These are phyloP conservation scores for Heimioporus sp. DNA, from an alignment of 768 basidiomycete genomes.

Conservation along the genomic window DNA sequence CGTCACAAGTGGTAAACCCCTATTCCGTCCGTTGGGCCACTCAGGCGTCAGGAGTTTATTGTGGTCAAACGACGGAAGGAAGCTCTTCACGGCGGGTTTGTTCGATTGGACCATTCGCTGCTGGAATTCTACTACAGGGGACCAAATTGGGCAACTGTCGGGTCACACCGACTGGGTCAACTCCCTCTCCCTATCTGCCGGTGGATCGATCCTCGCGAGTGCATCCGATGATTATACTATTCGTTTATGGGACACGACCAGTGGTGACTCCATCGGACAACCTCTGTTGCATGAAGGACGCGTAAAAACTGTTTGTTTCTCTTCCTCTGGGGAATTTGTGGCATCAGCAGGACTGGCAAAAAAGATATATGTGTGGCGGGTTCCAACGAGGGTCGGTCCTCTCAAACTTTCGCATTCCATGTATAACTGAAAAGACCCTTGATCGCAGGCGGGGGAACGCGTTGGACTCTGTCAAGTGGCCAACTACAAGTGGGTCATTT, in stretches of 20 bases:
- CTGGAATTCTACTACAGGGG: conserved; percentile 4
- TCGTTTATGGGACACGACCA: conserved; percentile 7
- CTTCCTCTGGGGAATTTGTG: conserved; percentile 1
- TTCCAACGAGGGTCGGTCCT: neutral
- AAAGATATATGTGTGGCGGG: neutral
- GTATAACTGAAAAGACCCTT: too few species aligned
- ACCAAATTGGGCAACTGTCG: neutral
- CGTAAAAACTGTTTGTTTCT: neutral
- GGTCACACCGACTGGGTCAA: neutral
- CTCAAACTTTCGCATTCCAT: too few species aligned
- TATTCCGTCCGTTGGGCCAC: neutral
- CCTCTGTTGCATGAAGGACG: neutral
- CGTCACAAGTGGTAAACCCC: neutral
- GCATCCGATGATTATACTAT: conserved; percentile 1
- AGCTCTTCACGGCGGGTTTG: neutral
- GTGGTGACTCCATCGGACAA: neutral
- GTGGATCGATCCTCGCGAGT: conserved; percentile 9
- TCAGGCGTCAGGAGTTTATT: neutral
- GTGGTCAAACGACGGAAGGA: conserved; percentile 4
- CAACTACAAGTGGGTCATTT: too few species aligned
- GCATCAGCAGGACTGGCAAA: neutral
- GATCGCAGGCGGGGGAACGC: too few species aligned
- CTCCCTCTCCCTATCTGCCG: conserved; percentile 1
- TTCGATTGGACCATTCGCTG: conserved; percentile 1
- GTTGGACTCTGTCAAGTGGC: too few species aligned